phyloP scores from a whole-genome alignment of 164 flowering plant genomes.

The Saururus chinensis region DNA sequence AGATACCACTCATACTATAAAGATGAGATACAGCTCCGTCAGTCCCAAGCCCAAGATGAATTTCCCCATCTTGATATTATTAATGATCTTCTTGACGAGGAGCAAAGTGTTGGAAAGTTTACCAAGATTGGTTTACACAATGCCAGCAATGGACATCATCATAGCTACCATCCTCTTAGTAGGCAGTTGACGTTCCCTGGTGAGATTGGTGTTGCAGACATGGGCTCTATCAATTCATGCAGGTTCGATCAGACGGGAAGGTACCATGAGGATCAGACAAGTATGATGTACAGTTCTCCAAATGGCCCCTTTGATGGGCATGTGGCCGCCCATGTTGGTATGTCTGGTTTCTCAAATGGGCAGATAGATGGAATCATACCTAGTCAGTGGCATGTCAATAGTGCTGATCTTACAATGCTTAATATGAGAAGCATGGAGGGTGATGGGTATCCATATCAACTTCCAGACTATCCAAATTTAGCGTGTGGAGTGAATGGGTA shows the following conservation, averaged over 20 bases:
- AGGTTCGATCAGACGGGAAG: conserved; percentile 44
- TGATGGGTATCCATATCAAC: conserved; percentile 40
- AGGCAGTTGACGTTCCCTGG: conserved; percentile 48
- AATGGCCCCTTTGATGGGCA: conserved; percentile 27
- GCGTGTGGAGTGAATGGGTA: conserved; percentile 55
- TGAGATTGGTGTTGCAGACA: conserved; percentile 28
- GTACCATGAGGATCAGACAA: conserved; percentile 47
- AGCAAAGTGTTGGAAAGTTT: conserved; percentile 31
- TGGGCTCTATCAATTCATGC: conserved; percentile 30
- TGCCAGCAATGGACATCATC: conserved; percentile 26
- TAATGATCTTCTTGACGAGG: conserved; percentile 83
- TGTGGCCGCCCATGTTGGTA: conserved; percentile 28
- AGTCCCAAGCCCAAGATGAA: conserved; percentile 46
- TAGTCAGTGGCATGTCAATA: conserved; percentile 53
- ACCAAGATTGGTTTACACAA: conserved; percentile 17
- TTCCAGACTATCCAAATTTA: conserved; percentile 49
- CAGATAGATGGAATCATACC: conserved; percentile 48
- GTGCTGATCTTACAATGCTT: conserved; percentile 38
- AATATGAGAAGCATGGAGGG: conserved; percentile 30
- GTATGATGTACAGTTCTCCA: conserved; percentile 30
- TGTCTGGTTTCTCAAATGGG: conserved; percentile 37
- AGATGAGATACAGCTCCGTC: conserved; percentile 32
- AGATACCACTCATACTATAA: conserved; percentile 20
- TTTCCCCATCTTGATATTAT: conserved; percentile 97
- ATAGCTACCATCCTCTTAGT: conserved; percentile 16